Evolutionary conservation across 75 land plant genomes (phyloP), one percentile per base, ranked within the genome.

Genomic region (Selaginella moellendorffii): DNA sequence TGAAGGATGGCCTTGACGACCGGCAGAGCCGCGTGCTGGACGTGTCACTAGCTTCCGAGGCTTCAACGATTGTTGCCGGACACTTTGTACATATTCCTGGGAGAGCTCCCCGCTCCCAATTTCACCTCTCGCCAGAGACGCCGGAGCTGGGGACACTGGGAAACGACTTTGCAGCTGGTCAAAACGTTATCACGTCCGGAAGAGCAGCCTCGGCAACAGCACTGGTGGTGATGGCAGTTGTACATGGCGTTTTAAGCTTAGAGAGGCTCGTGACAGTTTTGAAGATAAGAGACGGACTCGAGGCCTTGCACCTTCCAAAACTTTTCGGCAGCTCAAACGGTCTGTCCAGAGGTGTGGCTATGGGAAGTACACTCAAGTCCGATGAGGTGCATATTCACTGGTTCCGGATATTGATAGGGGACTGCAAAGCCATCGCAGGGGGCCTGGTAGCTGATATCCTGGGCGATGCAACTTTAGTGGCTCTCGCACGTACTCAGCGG

Each of bases 351-450:
- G 46, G 46, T 5, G 66, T 20, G 54, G 52, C 51, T 52, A 68
- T 28, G 63, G 66, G 20, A 90, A 85, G 67, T 54, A 71, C 31
- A 95, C n/a, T 88, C 23, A 73, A 28, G 58, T 62, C 67, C 9
- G 54, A 79, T 68, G 98, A 93, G 72, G 78, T 78, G 25, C 67
- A 62, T 65, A 75, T 88, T 26, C 80, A 83, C 68, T 93, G 98
- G 98, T 88, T 93, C 67, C 71, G 90, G 58, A 64, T 88, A 25
- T 81, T 93, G 52, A 67, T 93, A n/a, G 90, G 96, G 9, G 84
- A 85, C 64, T 85, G 83, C 77, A 78, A 77, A 66, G 76, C 78
- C 9, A 71, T 93, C 0, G 76, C 53, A 20, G 98, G 87, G 74
- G 98, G 98, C 27, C 60, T 93, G 28, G 75, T 93, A 69, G 76